phyloP scores from a whole-genome alignment of 1,284 basidiomycete genomes.

The Fomitopsis betulina region DNA sequence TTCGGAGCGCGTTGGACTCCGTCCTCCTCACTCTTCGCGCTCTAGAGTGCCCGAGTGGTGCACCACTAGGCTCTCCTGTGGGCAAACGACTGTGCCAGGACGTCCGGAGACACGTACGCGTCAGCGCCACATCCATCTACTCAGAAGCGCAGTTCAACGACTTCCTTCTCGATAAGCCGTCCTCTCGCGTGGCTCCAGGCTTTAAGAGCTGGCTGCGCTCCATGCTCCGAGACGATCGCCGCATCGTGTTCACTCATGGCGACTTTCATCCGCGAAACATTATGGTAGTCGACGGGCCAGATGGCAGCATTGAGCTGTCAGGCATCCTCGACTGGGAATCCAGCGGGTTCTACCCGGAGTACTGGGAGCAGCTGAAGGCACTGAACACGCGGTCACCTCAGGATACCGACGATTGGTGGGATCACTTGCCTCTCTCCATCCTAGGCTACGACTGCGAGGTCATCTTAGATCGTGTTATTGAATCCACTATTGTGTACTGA shows the following conservation, averaged over 20 bases:
- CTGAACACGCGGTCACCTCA: slow-evolving; percentile 15
- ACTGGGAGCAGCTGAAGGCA: slow-evolving; percentile 27
- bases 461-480: slow-evolving; percentile 6
- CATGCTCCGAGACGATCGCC: slow-evolving; percentile 18
- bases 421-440: slow-evolving; percentile 14
- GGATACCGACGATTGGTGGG: slow-evolving; percentile 26
- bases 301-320: slow-evolving; percentile 7
- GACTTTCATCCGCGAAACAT: slow-evolving; percentile 27
- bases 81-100: slow-evolving; percentile 16
- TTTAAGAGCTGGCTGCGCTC: slow-evolving; percentile 18
- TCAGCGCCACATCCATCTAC: slow-evolving; percentile 7
- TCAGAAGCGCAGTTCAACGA: slow-evolving; percentile 20
- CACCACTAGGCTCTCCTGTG: slow-evolving; percentile 7
- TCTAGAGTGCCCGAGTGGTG: neutral
- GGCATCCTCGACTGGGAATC: slow-evolving; percentile 28
- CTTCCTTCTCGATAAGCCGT: slow-evolving; percentile 11
- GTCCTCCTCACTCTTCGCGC: neutral
- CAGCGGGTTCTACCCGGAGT: slow-evolving; percentile 26
- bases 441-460: slow-evolving; percentile 11
- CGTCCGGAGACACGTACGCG: slow-evolving; percentile 4
- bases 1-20: slow-evolving; percentile 3
- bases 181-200: slow-evolving; percentile 3
- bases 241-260: slow-evolving; percentile 24
- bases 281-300: slow-evolving; percentile 17
- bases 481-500: neutral